Base-by-base conservation (phyloP, 2,329 filamentous ascomycete species). In the Penicillium sp. region DNA sequence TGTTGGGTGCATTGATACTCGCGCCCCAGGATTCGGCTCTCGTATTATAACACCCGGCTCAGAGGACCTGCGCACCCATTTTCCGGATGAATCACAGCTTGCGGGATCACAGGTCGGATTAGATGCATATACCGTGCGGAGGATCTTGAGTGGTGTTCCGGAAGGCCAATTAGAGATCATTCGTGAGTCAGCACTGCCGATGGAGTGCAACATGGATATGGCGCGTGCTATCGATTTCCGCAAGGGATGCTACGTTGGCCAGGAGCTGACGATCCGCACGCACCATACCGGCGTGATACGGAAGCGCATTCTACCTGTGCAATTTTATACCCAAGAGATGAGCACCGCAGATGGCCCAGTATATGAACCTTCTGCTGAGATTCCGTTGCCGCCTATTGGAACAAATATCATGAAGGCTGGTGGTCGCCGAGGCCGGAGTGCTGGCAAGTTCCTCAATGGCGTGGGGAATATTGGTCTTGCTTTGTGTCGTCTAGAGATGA, bases 191-290 rank as follows among this genome's bases (percentile, higher is more conserved):
- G 86, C 91, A 0, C 79, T 99, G 52, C 93, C 94, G 1, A 87
- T 92, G 73, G 93, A 97, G 75, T 88, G 82, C 69, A 97, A 97
- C 72, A 82, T 97, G 71, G 94, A 99, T 74, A 77, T 90, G 56
- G 90, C 90, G 82, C 83, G 84, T 46, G 94, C 86, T 25, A 88
- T 99, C 62, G 90, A 97, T 75, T 99, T 94, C 77, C 86, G 86
- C 69, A 99, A 99, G 77, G 94, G 94, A 7, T 99, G 94, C 76
- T 99, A 99, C 73, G 85, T 97, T 7, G 94, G 94, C 0, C 94
- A 99, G 75, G 94, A 99, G 74, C 82, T 99, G 60, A 97, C 94
- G 1, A 96, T 97, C 62, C 88, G 94, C 41, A 99, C 94, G 1
- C 89, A 92, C 71, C 94, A 99, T 75, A 92, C 89, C 12, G 94